Percentiles rank a stretch among this genome's conserved stretches.
Evolutionary conservation across 192 early-diverging fungal species (phyloP).

Genomic region (Diversispora epigaea): DNA sequence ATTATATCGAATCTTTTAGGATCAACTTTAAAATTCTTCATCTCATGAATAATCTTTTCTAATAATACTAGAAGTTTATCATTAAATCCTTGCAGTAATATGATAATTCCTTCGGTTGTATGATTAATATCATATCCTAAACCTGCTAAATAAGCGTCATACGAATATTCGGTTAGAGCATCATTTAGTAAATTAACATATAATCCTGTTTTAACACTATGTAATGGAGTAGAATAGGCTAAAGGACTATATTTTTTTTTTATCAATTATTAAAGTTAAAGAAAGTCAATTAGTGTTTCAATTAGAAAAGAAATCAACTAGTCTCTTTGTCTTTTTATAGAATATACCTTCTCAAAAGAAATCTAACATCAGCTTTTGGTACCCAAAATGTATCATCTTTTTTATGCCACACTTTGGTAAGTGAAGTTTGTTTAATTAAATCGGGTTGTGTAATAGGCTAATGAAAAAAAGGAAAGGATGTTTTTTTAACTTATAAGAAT

Average conservation of each 20-base stretch:
- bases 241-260: too few relatives aligned
- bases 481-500: background rate
- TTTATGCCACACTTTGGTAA: slow-evolving; percentile 84
- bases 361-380: slow-evolving; percentile 75
- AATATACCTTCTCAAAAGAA: slow-evolving; percentile 43
- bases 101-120: slow-evolving; percentile 56
- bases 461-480: background rate
- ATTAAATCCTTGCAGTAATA: slow-evolving; percentile 74
- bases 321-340: too few relatives aligned
- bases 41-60: slow-evolving; percentile 57
- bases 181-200: slow-evolving; percentile 42
- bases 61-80: slow-evolving; percentile 75
- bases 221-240: background rate
- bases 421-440: slow-evolving; percentile 58
- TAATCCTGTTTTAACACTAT: slow-evolving; percentile 32
- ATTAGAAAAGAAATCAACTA: too few relatives aligned
- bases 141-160: slow-evolving; percentile 53
- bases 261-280: background rate
- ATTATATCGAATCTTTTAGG: slow-evolving; percentile 66
- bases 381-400: slow-evolving; percentile 91
- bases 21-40: slow-evolving; percentile 58
- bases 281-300: too few relatives aligned
- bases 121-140: slow-evolving; percentile 52
- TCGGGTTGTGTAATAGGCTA: slow-evolving; percentile 41
- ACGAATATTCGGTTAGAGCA: slow-evolving; percentile 43